Conservation (phyloP, 352 stramenopile species). For the Phytophthora meadii region DNA sequence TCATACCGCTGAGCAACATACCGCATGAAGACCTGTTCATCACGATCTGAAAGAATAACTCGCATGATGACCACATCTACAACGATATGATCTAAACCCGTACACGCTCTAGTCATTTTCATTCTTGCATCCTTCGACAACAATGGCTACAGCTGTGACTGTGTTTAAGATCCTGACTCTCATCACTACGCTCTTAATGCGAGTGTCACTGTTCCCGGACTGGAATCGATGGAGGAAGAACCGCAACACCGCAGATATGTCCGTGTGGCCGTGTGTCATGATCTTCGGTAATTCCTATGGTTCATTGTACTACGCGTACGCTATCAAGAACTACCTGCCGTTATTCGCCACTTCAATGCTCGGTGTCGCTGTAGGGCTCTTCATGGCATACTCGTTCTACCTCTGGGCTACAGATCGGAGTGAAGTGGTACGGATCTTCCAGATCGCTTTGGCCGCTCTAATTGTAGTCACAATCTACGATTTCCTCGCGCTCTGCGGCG, state of each 20-base stretch:
- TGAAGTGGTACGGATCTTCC: constrained; percentile 17
- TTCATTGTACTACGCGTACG: constrained; percentile 32
- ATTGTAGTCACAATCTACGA: constrained; percentile 37
- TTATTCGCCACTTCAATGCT: constrained; percentile 32
- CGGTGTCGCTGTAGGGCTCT: constrained; percentile 24
- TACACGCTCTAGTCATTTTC: constrained; percentile 5
- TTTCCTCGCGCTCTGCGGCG: constrained; percentile 31
- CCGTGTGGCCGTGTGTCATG: constrained; percentile 27
- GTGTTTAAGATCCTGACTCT: constrained; percentile 38
- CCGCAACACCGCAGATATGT: constrained; percentile 34
- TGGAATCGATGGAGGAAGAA: constrained; percentile 39
- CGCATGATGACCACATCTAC: constrained; percentile 11
- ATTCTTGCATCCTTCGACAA: constrained; percentile 2
- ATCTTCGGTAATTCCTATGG: constrained; percentile 41
- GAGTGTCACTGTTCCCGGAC: constrained; percentile 38
- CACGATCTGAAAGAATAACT: neutral
- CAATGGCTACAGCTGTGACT: constrained; percentile 5
- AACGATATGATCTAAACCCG: neutral
- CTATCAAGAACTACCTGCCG: constrained; percentile 29
- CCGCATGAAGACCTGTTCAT: constrained; percentile 19
- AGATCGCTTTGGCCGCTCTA: constrained; percentile 6
- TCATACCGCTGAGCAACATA: constrained; percentile 1
- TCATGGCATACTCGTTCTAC: constrained; percentile 29
- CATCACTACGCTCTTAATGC: constrained; percentile 41
- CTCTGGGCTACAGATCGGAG: constrained; percentile 12